Conservation (phyloP, 257 asterid species). For the Oldenlandia corymbosa region DNA sequence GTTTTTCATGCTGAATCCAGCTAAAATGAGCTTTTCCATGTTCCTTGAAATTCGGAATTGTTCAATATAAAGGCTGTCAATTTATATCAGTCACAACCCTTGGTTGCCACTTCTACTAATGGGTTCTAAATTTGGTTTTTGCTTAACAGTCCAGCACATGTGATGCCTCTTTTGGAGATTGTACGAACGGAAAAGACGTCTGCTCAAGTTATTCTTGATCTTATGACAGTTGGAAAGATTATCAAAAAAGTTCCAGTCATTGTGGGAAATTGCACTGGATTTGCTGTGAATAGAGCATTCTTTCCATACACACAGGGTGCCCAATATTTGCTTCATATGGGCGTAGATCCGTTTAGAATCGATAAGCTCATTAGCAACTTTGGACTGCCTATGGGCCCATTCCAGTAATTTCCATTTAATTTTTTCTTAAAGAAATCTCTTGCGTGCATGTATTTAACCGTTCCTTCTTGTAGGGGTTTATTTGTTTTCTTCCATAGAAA, state of each 20-base stretch:
- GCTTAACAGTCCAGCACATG: conserved; percentile 87
- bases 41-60: no score
- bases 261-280: conserved; percentile 96
- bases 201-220: conserved; percentile 85
- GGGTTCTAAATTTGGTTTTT: not conserved
- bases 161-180: conserved; percentile 96
- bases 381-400: conserved; percentile 98
- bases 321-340: conserved; percentile 64
- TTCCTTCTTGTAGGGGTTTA: not conserved
- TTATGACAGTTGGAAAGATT: conserved; percentile 79
- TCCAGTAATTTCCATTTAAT: conserved; percentile 61
- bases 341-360: conserved; percentile 89
- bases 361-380: conserved; percentile 71
- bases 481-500: not conserved
- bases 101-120: not conserved
- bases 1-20: not conserved
- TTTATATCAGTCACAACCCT: no score
- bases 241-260: conserved; percentile 95
- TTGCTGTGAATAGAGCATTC: conserved; percentile 96
- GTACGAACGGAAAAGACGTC: conserved; percentile 86
- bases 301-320: conserved; percentile 90
- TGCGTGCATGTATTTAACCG: not conserved
- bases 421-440: not conserved
- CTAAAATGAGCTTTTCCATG: not conserved
- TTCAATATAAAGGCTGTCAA: no score